Percentiles rank a stretch among this genome's conserved stretches.
Evolutionary conservation across 1,284 basidiomycete genomes (phyloP).

Genomic region (Sanghuangporus weigelae): DNA sequence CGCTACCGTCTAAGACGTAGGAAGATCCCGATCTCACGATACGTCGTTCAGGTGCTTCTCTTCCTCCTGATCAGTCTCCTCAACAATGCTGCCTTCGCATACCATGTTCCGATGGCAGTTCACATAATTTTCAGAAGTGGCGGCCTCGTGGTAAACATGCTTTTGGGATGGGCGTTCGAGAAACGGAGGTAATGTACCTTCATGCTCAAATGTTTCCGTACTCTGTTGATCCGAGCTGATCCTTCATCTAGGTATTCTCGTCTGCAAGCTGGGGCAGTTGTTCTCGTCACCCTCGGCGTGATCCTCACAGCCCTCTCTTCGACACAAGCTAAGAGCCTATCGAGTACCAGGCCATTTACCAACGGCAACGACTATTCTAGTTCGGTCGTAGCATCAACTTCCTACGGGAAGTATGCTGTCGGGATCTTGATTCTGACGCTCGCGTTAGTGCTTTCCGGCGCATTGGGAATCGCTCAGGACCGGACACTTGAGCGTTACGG

Average conservation of each 20-base stretch:
- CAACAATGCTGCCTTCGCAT: slow-evolving; percentile 90
- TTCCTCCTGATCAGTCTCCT: slow-evolving; percentile 80
- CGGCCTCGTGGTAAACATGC: slow-evolving; percentile 78
- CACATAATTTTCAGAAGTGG: slow-evolving; percentile 95
- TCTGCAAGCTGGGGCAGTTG: slow-evolving; percentile 66
- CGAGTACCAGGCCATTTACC: slow-evolving; percentile 14
- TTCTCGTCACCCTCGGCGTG: slow-evolving; percentile 80
- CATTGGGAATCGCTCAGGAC: slow-evolving; percentile 87
- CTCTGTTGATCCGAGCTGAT: not conserved
- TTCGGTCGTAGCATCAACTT: slow-evolving; percentile 5
- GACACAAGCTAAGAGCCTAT: slow-evolving; percentile 33
- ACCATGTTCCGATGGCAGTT: slow-evolving; percentile 82
- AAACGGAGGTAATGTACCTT: slow-evolving; percentile 44
- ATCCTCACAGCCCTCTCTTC: slow-evolving; percentile 80
- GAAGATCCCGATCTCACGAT: slow-evolving; percentile 69
- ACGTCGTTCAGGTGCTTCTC: slow-evolving; percentile 77
- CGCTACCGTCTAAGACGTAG: slow-evolving; percentile 46
- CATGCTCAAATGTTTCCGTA: not conserved
- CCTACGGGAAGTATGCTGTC: slow-evolving; percentile 21
- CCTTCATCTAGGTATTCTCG: slow-evolving; percentile 51
- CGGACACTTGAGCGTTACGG: slow-evolving; percentile 70
- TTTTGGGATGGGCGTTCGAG: slow-evolving; percentile 62
- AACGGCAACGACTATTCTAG: not conserved
- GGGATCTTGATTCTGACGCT: slow-evolving; percentile 67
- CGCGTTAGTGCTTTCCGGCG: slow-evolving; percentile 77